A percentile compares a stretch with the other conserved stretches of the same genome.
Conservation (phyloP, 495 filamentous ascomycete species). For the Aspergillus bridgeri region DNA sequence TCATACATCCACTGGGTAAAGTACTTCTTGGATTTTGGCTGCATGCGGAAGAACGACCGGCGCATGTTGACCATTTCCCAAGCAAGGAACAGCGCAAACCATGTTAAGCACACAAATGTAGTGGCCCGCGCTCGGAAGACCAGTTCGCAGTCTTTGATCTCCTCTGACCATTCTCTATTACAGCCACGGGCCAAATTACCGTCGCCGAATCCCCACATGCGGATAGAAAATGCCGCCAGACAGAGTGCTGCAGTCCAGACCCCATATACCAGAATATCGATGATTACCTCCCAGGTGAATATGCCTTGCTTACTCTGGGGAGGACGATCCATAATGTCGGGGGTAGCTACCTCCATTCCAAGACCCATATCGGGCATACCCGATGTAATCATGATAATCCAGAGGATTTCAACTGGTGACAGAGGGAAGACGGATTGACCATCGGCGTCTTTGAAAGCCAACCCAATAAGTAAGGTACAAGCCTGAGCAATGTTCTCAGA, state of each 20-base stretch:
- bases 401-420: constrained; percentile 68
- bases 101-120: not conserved
- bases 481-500: constrained; percentile 71
- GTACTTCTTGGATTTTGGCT: constrained; percentile 44
- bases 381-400: constrained; percentile 76
- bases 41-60: constrained; percentile 61
- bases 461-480: constrained; percentile 61
- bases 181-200: constrained; percentile 60
- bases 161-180: constrained; percentile 52
- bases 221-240: constrained; percentile 59
- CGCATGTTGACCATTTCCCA: constrained; percentile 63
- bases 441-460: constrained; percentile 62
- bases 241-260: constrained; percentile 67
- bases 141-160: constrained; percentile 42
- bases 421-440: constrained; percentile 71
- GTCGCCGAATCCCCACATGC: constrained; percentile 63
- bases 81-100: not conserved
- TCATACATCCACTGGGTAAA: constrained; percentile 52
- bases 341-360: constrained; percentile 64
- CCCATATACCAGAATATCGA: constrained; percentile 67
- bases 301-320: constrained; percentile 64
- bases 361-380: constrained; percentile 71
- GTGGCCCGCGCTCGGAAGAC: not conserved
- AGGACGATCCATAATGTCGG: constrained; percentile 63
- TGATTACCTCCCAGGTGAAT: constrained; percentile 64